phyloP scores from a whole-genome alignment of 116 monocot genomes.

The Cymodocea nodosa region DNA sequence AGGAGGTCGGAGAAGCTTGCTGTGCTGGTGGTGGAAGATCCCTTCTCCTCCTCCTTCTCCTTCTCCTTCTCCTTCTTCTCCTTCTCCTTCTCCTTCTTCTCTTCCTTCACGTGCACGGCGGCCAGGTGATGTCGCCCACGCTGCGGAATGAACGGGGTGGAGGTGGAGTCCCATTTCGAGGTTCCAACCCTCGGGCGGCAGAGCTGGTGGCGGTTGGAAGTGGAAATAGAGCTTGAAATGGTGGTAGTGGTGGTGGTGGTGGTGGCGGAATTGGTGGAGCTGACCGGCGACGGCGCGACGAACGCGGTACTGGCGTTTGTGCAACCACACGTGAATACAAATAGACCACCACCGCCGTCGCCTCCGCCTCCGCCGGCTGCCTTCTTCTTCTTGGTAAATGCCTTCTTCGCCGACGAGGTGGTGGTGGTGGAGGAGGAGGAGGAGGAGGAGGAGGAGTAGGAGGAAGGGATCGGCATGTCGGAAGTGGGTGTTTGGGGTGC shows the following conservation, averaged over 20 bases:
- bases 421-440: too few species aligned
- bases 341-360: neutral
- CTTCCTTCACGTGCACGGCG: neutral
- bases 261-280: neutral
- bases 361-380: too few species aligned
- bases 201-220: neutral
- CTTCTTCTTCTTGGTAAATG: too few species aligned
- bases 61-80: neutral
- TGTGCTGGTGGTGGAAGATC: neutral
- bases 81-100: neutral
- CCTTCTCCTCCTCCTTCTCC: neutral
- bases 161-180: neutral
- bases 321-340: conserved; percentile 10
- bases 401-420: too few species aligned
- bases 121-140: neutral
- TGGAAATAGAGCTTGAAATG: neutral
- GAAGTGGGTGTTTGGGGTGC: too few species aligned
- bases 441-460: too few species aligned
- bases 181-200: neutral
- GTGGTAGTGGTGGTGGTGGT: neutral
- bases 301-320: neutral
- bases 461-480: too few species aligned
- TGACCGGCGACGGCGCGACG: neutral
- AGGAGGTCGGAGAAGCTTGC: conserved; percentile 11
- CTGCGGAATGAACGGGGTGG: neutral